Percentiles rank a stretch among this genome's conserved stretches.
Conservation (phyloP, 106 monocot species). For the Iris macrosiphon region DNA sequence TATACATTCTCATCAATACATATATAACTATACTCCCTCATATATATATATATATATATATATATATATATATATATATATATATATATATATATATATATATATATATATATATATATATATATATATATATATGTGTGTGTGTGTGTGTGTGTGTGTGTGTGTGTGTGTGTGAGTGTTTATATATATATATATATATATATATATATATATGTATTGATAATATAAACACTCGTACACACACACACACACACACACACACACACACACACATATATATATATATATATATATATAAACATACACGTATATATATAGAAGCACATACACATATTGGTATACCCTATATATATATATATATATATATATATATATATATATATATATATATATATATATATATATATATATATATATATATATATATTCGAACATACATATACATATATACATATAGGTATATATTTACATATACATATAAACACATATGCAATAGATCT, state of each 20-base stretch:
- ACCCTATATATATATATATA: neutral
- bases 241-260: neutral
- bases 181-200: neutral
- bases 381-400: neutral
- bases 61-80: neutral
- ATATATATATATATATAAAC: neutral
- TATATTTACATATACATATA: neutral
- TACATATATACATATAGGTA: neutral
- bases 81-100: neutral
- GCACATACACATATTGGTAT: neutral
- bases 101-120: neutral
- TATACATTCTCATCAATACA: too few species aligned
- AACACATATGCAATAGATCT: too few species aligned
- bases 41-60: too few species aligned
- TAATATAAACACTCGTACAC: neutral
- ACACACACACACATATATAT: neutral
- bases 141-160: too few species aligned
- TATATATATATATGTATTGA: neutral
- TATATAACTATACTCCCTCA: too few species aligned
- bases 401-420: neutral
- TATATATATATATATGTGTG: neutral
- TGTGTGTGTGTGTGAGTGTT: too few species aligned
- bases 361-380: neutral
- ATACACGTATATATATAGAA: neutral
- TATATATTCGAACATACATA: neutral